These are phyloP conservation scores for Mucor irregularis DNA, from an alignment of 371 early-diverging fungal genomes.

Conservation along the genomic window DNA sequence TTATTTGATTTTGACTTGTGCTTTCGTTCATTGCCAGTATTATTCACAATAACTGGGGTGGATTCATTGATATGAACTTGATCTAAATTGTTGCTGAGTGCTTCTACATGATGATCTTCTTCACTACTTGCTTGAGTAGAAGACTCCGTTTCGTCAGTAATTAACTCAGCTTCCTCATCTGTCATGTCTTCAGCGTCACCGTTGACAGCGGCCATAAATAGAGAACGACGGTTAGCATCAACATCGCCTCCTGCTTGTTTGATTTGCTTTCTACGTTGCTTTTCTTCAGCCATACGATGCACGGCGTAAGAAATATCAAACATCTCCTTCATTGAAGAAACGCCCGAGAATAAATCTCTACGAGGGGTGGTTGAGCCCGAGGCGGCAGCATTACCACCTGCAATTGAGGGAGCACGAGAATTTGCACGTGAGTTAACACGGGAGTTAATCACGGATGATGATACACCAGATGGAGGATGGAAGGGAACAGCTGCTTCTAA, in stretches of 20 bases:
- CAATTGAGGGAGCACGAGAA: constrained; percentile 26
- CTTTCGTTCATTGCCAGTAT: background rate
- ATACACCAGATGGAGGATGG: constrained; percentile 12
- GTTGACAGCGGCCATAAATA: constrained; percentile 20
- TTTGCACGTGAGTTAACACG: constrained; percentile 27
- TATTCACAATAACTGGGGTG: background rate
- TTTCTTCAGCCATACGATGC: constrained; percentile 65
- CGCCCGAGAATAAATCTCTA: constrained; percentile 44
- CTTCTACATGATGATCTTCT: constrained; percentile 8
- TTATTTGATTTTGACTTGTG: constrained; percentile 15
- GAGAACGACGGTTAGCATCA: background rate
- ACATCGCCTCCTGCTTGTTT: background rate
- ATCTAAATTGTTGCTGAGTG: constrained; percentile 7
- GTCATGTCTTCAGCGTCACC: constrained; percentile 23
- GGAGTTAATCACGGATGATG: constrained; percentile 27
- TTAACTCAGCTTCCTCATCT: constrained; percentile 21
- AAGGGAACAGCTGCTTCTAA: constrained; percentile 22
- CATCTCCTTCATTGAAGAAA: constrained; percentile 59
- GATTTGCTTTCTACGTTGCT: constrained; percentile 33
- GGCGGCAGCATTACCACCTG: background rate
- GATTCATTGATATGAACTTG: background rate
- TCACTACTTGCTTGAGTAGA: constrained; percentile 3
- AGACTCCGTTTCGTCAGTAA: constrained; percentile 24
- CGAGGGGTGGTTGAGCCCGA: constrained; percentile 29
- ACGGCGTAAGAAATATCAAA: constrained; percentile 67